phyloP scores from a whole-genome alignment of 2,329 filamentous ascomycete genomes.

The Botrytis medusae region DNA sequence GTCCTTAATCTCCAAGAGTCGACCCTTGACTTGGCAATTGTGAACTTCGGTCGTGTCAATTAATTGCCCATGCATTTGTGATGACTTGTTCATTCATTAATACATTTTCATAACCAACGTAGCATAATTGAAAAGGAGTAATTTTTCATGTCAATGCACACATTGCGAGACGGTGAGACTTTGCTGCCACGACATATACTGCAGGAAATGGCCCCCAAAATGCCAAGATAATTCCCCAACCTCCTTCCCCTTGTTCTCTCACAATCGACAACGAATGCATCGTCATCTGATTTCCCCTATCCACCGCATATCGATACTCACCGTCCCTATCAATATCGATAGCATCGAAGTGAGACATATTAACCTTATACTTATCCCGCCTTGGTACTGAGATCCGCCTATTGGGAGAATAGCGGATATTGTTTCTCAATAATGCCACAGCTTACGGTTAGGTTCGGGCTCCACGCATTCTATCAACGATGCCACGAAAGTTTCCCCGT shows the following conservation, averaged over 20 bases:
- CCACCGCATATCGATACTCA: constrained; percentile 14
- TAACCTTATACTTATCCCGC: constrained; percentile 4
- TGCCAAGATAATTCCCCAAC: constrained; percentile 3
- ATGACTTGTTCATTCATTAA: neutral
- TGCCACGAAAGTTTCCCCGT: constrained; percentile 3
- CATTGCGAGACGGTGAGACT: constrained; percentile 1
- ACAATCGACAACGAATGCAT: neutral
- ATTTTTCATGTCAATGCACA: neutral
- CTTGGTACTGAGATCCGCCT: neutral
- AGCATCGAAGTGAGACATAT: constrained; percentile 5
- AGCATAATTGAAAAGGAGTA: constrained; percentile 4
- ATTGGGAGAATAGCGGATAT: constrained; percentile 4
- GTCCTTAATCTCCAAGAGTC: neutral
- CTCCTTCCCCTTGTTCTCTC: neutral
- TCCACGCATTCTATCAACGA: neutral
- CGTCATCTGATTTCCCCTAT: constrained; percentile 10
- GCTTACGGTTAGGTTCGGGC: neutral
- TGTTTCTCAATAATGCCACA: neutral
- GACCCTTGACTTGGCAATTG: neutral
- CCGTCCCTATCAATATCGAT: constrained; percentile 16
- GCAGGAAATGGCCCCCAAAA: neutral
- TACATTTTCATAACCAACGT: neutral
- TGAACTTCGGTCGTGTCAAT: neutral
- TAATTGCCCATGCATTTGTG: neutral
- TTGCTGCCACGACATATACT: constrained; percentile 8